A percentile compares a stretch with the other conserved stretches of the same genome.
These are phyloP conservation scores for Pyricularia pennisetigena DNA, from an alignment of 2,329 filamentous ascomycete genomes.

Conservation along the genomic window DNA sequence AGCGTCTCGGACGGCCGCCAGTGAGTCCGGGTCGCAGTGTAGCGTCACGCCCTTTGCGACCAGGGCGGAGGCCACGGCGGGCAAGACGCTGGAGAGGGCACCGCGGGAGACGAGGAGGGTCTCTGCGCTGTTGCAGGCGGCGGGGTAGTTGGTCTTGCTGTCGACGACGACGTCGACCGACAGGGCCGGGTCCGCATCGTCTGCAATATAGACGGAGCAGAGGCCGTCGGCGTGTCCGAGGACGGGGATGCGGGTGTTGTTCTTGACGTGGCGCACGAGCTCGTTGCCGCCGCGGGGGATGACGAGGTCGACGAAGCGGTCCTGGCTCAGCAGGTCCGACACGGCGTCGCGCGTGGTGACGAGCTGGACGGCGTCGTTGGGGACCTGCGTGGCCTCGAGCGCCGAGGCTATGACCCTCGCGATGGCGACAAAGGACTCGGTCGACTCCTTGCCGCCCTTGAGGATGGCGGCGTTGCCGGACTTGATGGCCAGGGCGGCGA, in stretches of 20 bases:
- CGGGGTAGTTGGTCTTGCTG: conserved; percentile 89
- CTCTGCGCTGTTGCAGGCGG: conserved; percentile 92
- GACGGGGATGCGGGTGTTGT: conserved; percentile 86
- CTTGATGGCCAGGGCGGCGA: conserved; percentile 90
- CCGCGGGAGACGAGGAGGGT: conserved; percentile 76
- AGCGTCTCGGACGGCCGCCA: conserved; percentile 45
- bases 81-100: conserved; percentile 58
- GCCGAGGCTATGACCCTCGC: conserved; percentile 74
- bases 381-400: conserved; percentile 62
- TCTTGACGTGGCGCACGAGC: conserved; percentile 81
- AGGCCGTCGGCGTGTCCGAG: conserved; percentile 93
- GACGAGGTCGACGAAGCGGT: conserved; percentile 85
- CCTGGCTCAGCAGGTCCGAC: conserved; percentile 74
- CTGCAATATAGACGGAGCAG: conserved; percentile 77
- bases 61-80: conserved; percentile 63
- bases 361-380: conserved; percentile 81
- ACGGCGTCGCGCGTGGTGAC: conserved; percentile 90
- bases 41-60: conserved; percentile 69
- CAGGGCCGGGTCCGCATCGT: conserved; percentile 62
- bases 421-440: conserved; percentile 88
- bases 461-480: conserved; percentile 95
- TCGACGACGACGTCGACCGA: conserved; percentile 74
- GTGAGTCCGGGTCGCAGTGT: conserved; percentile 65
- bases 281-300: conserved; percentile 90
- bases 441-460: conserved; percentile 95